Percentiles rank a stretch among this genome's conserved stretches.
phyloP scores from a whole-genome alignment of 208 protist genomes.

The Herpetomonas tarakana region DNA sequence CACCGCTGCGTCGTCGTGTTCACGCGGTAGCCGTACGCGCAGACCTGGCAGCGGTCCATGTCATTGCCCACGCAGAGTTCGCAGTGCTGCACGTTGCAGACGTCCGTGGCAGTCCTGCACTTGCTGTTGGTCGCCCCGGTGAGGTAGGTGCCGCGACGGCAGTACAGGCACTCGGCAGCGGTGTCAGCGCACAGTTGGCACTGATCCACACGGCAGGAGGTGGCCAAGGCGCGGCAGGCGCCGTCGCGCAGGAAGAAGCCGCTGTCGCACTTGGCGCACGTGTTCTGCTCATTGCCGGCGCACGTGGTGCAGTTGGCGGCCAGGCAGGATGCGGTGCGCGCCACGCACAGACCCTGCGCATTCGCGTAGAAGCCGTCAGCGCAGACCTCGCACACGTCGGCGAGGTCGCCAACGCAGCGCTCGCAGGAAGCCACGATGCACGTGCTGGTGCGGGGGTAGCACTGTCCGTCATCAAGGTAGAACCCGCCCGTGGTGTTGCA shows the following conservation, averaged over 20 bases:
- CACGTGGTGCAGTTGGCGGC: neutral
- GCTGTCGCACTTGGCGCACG: neutral
- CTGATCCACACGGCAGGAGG: too few relatives aligned
- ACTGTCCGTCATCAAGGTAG: neutral
- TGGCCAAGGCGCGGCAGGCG: neutral
- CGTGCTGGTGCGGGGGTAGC: neutral
- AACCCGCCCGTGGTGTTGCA: neutral
- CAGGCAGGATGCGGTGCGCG: neutral
- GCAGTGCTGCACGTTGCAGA: too few relatives aligned
- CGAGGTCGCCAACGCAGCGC: neutral
- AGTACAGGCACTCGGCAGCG: too few relatives aligned
- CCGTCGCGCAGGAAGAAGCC: neutral
- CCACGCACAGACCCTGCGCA: neutral
- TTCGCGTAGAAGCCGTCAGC: neutral
- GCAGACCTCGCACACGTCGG: neutral
- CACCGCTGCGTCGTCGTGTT: too few relatives aligned
- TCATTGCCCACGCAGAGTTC: too few relatives aligned
- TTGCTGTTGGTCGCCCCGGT: too few relatives aligned
- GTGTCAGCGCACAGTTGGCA: too few relatives aligned
- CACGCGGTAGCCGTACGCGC: too few relatives aligned
- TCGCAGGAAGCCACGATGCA: neutral
- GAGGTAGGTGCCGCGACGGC: too few relatives aligned
- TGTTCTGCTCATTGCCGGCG: neutral
- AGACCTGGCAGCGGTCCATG: too few relatives aligned
- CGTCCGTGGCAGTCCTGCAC: too few relatives aligned